Evolutionary conservation across 225 moss, liverwort and hornwort species (phyloP), one percentile per base, ranked within the genome.

Genomic region (Sphagnum contortum): DNA sequence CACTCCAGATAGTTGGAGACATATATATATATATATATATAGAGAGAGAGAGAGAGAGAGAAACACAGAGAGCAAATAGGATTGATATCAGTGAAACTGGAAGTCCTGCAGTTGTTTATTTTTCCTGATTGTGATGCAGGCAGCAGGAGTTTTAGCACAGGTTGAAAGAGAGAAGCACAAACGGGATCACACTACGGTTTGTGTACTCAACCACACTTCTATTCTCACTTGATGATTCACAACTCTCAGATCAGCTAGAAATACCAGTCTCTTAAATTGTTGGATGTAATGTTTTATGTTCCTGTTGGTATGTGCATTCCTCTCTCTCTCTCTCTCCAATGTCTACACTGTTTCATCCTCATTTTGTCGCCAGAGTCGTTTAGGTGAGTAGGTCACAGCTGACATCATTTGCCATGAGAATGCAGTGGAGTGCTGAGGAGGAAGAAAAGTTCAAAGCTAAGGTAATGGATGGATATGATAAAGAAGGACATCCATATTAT

Each of bases 141-240:
- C 98, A 65, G 90, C 91, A 75, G 98, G 98, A 70, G 98, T 98
- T 56, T 77, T 98, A 6, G 87, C 89, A 12, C 89, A 98, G 72
- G 86, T 98, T 75, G 98, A 98, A 68, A 85, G 83, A 72, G 90
- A 98, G 12, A 90, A 91, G 70, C 81, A 81, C 8, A 86, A 67
- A 52, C 83, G 90, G 14, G 98, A 92, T 68, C 83, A 87, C 71
- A 77, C 75, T 45, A 66, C 73, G 55, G 96, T 96, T 67, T 78
- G 90, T 79, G 73, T 72, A 29, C 48, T 62, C 49, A 66, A 57
- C n/a, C 63, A 55, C 48, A 5, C 8, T 53, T 53, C 8, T 6
- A 53, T 6, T 53, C 53, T 53, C 53, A 53, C 2, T 6, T 53
- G 53, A 53, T 53, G 8, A 10, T 53, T 6, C 10, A 10, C 53